Conservation (phyloP, 352 stramenopile species). For the Globisporangium paddicum region DNA sequence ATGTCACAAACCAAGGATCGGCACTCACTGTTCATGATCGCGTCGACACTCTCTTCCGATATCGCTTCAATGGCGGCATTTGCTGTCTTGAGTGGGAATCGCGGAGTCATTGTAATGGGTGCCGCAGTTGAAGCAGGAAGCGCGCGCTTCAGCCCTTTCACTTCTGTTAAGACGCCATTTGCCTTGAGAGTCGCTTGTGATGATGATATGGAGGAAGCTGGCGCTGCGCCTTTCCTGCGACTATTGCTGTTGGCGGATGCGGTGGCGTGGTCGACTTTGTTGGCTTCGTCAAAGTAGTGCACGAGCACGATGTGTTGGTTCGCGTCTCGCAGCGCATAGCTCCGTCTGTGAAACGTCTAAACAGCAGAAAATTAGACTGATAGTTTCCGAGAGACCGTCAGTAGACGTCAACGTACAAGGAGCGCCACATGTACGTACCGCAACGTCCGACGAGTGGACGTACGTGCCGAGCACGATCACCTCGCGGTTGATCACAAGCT, state of each 20-base stretch:
- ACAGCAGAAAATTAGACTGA: too few relatives aligned
- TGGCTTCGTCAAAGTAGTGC: conserved; percentile 81
- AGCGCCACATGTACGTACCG: conserved; percentile 24
- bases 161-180: background rate
- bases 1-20: too few relatives aligned
- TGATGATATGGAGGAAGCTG: background rate
- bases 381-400: background rate
- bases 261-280: conserved; percentile 30
- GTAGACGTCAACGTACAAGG: background rate
- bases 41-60: conserved; percentile 36
- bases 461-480: conserved; percentile 80
- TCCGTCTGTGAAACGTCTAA: conserved; percentile 82
- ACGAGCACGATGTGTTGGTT: conserved; percentile 74
- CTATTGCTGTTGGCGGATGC: background rate
- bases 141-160: conserved; percentile 34
- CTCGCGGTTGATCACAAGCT: conserved; percentile 81
- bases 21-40: conserved; percentile 49
- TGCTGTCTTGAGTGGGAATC: conserved; percentile 9
- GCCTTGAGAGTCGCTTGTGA: background rate
- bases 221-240: background rate
- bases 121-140: conserved; percentile 15
- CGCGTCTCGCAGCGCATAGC: conserved; percentile 68
- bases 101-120: background rate
- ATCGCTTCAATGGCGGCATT: background rate
- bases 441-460: conserved; percentile 72